These are phyloP conservation scores for Pythium plurisporium DNA, from an alignment of 352 stramenopile species.

Conservation along the genomic window DNA sequence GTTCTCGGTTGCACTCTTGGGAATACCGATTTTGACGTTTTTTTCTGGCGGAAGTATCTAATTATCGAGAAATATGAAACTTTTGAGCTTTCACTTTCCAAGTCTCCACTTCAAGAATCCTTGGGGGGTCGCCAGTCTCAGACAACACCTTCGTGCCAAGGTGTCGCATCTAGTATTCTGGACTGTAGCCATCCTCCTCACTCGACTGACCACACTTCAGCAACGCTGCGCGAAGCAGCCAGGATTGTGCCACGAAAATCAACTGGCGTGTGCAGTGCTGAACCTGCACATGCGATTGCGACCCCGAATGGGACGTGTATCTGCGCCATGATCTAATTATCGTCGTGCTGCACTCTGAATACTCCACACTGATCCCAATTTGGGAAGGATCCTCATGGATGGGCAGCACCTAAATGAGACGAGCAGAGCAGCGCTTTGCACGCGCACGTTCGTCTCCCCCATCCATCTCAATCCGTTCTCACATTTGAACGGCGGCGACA, in stretches of 20 bases:
- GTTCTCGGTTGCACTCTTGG: background rate
- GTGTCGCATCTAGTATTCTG: background rate
- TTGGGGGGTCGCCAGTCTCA: too few relatives aligned
- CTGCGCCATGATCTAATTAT: too few relatives aligned
- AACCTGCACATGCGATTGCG: background rate
- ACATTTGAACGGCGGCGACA: background rate
- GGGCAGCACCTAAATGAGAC: too few relatives aligned
- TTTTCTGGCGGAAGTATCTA: background rate
- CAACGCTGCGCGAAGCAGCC: constrained; percentile 3
- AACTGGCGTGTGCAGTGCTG: background rate
- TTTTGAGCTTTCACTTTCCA: background rate
- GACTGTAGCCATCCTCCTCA: background rate
- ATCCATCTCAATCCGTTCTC: too few relatives aligned
- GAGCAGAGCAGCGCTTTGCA: too few relatives aligned
- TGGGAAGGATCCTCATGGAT: background rate
- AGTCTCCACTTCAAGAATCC: too few relatives aligned
- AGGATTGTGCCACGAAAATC: background rate
- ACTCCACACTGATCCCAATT: background rate
- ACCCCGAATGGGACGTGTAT: too few relatives aligned
- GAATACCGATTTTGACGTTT: background rate
- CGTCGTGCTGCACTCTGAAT: too few relatives aligned
- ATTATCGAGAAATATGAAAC: background rate
- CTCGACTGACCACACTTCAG: background rate
- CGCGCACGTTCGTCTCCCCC: too few relatives aligned
- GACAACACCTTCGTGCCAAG: too few relatives aligned